These are phyloP conservation scores for Saccharomyces hybrid DNA, from an alignment of 1,139 yeast genomes.

Conservation along the genomic window DNA sequence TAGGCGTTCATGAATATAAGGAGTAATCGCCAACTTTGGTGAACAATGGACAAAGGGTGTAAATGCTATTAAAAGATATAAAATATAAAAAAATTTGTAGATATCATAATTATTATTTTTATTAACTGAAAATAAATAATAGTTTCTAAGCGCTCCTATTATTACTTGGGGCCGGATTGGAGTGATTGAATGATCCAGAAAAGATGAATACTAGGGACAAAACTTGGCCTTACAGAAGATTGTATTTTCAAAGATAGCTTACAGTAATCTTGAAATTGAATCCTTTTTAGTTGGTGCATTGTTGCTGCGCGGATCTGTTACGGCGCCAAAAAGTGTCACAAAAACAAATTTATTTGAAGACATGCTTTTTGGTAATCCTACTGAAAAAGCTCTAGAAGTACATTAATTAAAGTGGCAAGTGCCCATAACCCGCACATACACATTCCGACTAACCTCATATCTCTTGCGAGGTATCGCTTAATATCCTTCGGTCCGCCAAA, in stretches of 20 bases:
- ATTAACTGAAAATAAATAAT: not conserved
- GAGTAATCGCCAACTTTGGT: constrained; percentile 8
- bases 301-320: not conserved
- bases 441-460: constrained; percentile 22
- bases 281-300: not conserved
- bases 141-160: not conserved
- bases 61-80: not conserved
- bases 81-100: not conserved
- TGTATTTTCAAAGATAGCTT: not conserved
- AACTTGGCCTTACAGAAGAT: not conserved
- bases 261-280: not conserved
- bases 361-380: not conserved
- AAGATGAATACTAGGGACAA: not conserved
- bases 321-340: not conserved
- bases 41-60: not conserved
- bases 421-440: constrained; percentile 28
- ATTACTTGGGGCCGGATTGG: not conserved
- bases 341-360: not conserved
- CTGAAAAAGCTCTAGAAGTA: constrained; percentile 18
- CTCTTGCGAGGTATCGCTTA: constrained; percentile 10
- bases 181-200: not conserved
- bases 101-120: not conserved
- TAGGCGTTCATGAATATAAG: constrained; percentile 22
- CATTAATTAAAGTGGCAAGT: constrained; percentile 24
- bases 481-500: constrained; percentile 15